Conservation (phyloP, 1,284 basidiomycete species). For the Apiotrichum porosum region DNA sequence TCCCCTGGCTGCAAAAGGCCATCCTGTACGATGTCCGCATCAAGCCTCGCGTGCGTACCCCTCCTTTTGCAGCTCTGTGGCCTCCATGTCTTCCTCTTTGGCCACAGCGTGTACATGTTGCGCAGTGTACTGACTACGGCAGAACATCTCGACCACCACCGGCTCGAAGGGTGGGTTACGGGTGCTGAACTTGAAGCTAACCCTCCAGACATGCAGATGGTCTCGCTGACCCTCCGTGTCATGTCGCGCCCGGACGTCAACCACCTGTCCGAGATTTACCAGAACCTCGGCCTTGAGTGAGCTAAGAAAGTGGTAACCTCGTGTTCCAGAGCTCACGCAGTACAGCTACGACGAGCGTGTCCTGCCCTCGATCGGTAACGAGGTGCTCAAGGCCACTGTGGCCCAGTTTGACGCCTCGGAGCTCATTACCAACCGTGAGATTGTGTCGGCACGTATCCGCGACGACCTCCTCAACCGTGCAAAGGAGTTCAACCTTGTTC, state of each 20-base stretch:
- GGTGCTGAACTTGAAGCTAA: neutral
- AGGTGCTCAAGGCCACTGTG: constrained; percentile 95
- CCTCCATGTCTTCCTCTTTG: too few relatives aligned
- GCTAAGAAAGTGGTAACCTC: neutral
- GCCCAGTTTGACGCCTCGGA: constrained; percentile 97
- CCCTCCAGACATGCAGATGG: constrained; percentile 78
- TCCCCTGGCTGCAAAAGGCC: constrained; percentile 91
- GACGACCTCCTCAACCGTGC: constrained; percentile 90
- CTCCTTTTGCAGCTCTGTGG: too few relatives aligned
- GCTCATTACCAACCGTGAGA: constrained; percentile 65
- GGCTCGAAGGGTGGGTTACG: constrained; percentile 36
- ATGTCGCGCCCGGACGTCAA: constrained; percentile 86
- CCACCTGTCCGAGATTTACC: constrained; percentile 90
- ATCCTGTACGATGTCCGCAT: constrained; percentile 97
- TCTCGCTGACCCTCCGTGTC: constrained; percentile 91
- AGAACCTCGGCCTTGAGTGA: constrained; percentile 78
- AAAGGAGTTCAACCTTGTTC: constrained; percentile 89
- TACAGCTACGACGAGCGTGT: constrained; percentile 86
- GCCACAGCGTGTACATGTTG: too few relatives aligned
- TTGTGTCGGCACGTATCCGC: constrained; percentile 64
- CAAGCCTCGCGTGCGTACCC: constrained; percentile 60
- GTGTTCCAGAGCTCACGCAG: neutral
- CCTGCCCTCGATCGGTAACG: constrained; percentile 89
- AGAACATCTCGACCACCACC: constrained; percentile 79
- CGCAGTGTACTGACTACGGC: constrained; percentile 47